Evolutionary conservation across 371 early-diverging fungal genomes (phyloP), one percentile per base, ranked within the genome.

Genomic region (Mucor circinelloides): DNA sequence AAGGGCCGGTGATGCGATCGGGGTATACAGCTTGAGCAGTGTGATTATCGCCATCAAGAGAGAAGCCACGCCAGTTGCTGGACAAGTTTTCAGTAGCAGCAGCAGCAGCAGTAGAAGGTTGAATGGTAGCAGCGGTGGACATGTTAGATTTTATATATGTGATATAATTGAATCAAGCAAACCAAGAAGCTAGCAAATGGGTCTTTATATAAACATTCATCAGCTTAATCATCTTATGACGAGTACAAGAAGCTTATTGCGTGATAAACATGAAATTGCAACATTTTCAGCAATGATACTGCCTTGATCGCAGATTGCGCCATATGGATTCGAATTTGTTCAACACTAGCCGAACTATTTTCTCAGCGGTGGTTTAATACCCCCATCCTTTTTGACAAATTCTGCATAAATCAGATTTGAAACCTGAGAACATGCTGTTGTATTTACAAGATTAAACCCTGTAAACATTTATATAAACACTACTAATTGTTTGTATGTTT

Each of bases 1-100:
- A 72, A 30, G 79, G 75, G 0, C 79, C 79, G 7, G 61, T 64
- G 19, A 82, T 79, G 42, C 67, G 69, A 17, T 75, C 77, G n/a
- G 82, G 82, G 36, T 71, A 81, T 15, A 67, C 48, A 10, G 71
- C 57, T 9, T 71, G 25, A 7, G 46, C 32, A 38, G 69, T 44
- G 31, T 67, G 68, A 15, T 70, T 70, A 6, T 70, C 62, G 3
- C 61, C 36, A 10, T 60, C 40, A 10, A 66, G 28, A 28, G 56
- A 34, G 13, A 70, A 65, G 5, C 66, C 66, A n/a, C 70, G 60
- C 66, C 65, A 70, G 21, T 23, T 64, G 12, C 25, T 60, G 3
- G 36, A 25, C 9, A 5, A 17, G 10, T 42, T 12, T 6, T 17
- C 30, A 32, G 32, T 23, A 12, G 40, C 4, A 55, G 64, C 7